These are phyloP conservation scores for Calonectria multiphialidica DNA, from an alignment of 2,329 filamentous ascomycete species.

Conservation along the genomic window DNA sequence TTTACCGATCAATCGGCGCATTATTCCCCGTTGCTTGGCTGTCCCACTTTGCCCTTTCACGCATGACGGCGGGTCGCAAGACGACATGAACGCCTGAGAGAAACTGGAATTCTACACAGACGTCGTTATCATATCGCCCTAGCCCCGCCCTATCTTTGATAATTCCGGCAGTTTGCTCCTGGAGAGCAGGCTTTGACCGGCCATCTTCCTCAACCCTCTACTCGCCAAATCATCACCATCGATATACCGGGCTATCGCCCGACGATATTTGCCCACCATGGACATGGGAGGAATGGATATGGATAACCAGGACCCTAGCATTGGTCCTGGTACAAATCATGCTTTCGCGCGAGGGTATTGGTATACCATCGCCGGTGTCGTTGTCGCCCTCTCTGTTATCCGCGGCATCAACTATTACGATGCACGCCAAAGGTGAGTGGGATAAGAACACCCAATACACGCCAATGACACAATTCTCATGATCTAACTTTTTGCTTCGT, in stretches of 20 bases:
- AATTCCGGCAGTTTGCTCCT: background rate
- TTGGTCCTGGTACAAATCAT: slow-evolving; percentile 59
- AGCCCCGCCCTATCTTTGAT: background rate
- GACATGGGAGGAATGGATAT: slow-evolving; percentile 36
- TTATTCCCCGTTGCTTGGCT: background rate
- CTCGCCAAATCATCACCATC: background rate
- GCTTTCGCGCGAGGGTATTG: slow-evolving; percentile 68
- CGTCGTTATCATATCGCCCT: background rate
- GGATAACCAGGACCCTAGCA: slow-evolving; percentile 43
- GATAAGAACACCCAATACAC: background rate
- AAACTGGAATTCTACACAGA: background rate
- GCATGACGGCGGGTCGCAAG: background rate
- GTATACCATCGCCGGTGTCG: slow-evolving; percentile 67
- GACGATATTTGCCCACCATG: slow-evolving; percentile 41
- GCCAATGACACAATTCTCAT: too few relatives aligned
- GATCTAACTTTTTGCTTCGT: background rate
- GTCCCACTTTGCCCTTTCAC: background rate
- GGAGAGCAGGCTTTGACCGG: background rate
- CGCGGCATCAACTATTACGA: slow-evolving; percentile 59
- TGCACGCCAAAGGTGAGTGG: slow-evolving; percentile 58
- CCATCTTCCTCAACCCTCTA: background rate
- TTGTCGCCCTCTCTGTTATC: slow-evolving; percentile 55
- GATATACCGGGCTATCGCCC: background rate
- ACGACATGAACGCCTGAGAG: background rate
- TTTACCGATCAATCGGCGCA: slow-evolving; percentile 7